Base-by-base conservation (phyloP, 805 yeast genomes). In the Candida lessepsii region DNA sequence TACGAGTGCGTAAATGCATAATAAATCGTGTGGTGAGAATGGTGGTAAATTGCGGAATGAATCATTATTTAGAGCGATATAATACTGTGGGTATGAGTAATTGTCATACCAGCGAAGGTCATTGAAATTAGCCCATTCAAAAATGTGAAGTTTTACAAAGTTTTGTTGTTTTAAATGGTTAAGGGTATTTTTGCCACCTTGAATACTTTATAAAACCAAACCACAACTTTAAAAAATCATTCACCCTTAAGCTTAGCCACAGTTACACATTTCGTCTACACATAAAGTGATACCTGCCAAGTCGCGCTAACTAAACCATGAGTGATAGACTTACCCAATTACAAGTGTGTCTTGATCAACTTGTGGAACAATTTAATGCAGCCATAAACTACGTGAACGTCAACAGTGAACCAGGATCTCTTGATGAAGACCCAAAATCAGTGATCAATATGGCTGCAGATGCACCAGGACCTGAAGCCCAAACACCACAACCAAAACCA, bases 311-410 rank as follows among this genome's bases (percentile, higher is more conserved):
- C 6, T 8, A 10, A n/a, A 17, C 24, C 21, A 83, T 86, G 95
- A 73, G 95, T 0, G 98, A 90, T 62, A 71, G 96, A 55, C 69
- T 90, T 26, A 87, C 96, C 2, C 98, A 90, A 58, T 73, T 90
- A 17, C 98, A 90, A 54, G 75, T 86, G 32, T 87, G 96, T 51
- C 68, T 90, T 26, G 98, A 90, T 59, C 89, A 78, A 57, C 73
- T 86, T 44, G 76, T 83, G 44, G 93, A 86, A 46, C 90, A 84
- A 61, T 83, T 86, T 64, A 79, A 81, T 50, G 86, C 91, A 2
- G 80, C 93, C 2, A 65, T 85, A 38, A 82, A 83, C 54, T 86
- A 84, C 54, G 83, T 88, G 30, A 69, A 64, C 41, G 52, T 58
- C 25, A 56, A 65, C 47, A 56, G 69, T 43, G 69, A 63, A 34